Conservation (phyloP, 805 yeast species). For the Starmerella sp. region DNA sequence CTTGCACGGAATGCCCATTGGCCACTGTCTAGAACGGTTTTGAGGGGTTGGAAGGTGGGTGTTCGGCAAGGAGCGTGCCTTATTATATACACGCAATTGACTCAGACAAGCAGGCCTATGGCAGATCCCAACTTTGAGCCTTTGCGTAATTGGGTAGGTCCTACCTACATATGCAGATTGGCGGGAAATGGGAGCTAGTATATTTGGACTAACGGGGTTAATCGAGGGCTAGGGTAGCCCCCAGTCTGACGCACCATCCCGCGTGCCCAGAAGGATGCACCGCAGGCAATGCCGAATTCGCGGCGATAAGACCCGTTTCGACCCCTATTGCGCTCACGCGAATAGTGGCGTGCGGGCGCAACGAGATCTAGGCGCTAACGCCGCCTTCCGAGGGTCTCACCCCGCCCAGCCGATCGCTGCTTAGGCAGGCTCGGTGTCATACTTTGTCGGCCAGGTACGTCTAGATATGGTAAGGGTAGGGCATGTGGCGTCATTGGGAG, state of each 20-base stretch:
- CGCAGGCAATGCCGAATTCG: too few relatives aligned
- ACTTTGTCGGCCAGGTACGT: background rate
- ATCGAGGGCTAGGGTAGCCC: background rate
- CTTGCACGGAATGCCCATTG: conserved; percentile 17
- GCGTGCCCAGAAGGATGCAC: background rate
- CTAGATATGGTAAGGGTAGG: background rate
- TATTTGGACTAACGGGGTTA: conserved; percentile 1
- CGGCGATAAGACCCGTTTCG: too few relatives aligned
- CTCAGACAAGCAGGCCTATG: background rate
- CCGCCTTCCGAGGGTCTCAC: background rate
- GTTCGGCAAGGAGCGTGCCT: background rate
- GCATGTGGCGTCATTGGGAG: background rate
- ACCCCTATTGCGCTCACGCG: too few relatives aligned
- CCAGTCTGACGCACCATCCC: background rate
- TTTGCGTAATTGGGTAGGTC: background rate
- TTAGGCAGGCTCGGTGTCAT: background rate
- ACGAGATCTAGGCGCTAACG: too few relatives aligned
- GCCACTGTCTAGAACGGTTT: background rate
- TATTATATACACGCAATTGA: background rate
- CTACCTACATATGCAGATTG: conserved; percentile 1
- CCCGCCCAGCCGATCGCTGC: background rate
- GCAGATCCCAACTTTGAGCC: background rate
- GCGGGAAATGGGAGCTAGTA: background rate
- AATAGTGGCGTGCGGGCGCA: too few relatives aligned
- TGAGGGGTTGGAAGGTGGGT: background rate